These are phyloP conservation scores for Fusarium subtropicale DNA, from an alignment of 2,329 filamentous ascomycete species.

Conservation along the genomic window DNA sequence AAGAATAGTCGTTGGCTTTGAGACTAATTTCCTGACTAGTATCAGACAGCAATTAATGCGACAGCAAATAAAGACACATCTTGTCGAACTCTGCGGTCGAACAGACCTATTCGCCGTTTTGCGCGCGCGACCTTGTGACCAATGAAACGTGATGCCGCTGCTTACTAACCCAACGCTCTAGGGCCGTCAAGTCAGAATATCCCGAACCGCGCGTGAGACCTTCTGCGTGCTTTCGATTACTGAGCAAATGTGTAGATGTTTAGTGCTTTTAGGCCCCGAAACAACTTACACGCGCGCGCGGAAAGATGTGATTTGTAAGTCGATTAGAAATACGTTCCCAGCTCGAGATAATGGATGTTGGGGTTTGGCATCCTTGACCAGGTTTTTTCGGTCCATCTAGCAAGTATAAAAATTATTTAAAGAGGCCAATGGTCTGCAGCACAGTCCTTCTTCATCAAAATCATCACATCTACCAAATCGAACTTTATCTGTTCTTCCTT, in stretches of 20 bases:
- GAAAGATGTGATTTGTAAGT: not conserved
- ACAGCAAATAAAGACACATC: too few relatives aligned
- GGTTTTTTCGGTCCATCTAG: not conserved
- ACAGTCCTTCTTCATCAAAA: not conserved
- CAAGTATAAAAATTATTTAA: not conserved
- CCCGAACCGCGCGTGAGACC: slow-evolving; percentile 4
- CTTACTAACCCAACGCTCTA: not conserved
- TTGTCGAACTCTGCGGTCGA: too few relatives aligned
- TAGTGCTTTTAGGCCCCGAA: not conserved
- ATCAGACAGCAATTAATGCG: too few relatives aligned
- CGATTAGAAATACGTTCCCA: not conserved
- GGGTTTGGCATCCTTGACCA: accelerated
- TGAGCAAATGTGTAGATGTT: not conserved
- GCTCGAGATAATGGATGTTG: not conserved
- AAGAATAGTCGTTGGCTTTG: not conserved
- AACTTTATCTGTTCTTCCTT: too few relatives aligned
- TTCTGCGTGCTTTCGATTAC: too few relatives aligned
- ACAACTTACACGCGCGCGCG: not conserved
- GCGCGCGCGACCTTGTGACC: not conserved
- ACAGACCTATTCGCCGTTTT: not conserved
- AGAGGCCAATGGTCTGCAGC: too few relatives aligned
- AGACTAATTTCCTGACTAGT: too few relatives aligned
- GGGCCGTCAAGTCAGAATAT: not conserved
- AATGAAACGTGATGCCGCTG: not conserved
- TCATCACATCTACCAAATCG: not conserved